Evolutionary conservation across 345 rosid species (phyloP), one percentile per base, ranked within the genome.

Genomic region (Citrus hindsii): DNA sequence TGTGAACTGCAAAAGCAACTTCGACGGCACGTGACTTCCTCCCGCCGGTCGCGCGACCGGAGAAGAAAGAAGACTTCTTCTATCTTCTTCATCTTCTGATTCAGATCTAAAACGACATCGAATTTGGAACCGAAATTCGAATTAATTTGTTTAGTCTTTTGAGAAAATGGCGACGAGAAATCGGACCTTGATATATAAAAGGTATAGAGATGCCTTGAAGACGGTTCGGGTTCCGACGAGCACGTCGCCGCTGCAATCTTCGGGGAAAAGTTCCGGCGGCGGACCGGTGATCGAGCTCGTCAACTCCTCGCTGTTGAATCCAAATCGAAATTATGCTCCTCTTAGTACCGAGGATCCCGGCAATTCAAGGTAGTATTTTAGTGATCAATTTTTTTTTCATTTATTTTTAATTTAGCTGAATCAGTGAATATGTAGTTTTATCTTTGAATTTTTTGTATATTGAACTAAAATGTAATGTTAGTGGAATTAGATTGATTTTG

Each of bases 271-370:
- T 80, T 64, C 87, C 56, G 83, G 82, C 18, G 1, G 38, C 68
- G 88, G 92, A 13, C 98, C 97, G 64, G 98, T 94, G 85, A 92
- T 97, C 74, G 98, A 94, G 88, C 83, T 97, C 89, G 97, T 88
- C 69, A 90, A 92, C 84, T 77, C 97, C 33, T 93, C 99, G 80
- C 85, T 97, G 7, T 84, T 92, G 85, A 83, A 90, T 77, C 87
- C 87, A 21, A 83, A 89, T 73, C 92, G 94, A 16, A 75, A 87
- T 9, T 97, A 97, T 74, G 82, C 94, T 82, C 98, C 95, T 27
- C 94, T 97, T 28, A 90, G 97, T 61, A 93, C 98, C 10, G 95
- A 94, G 27, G 98, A 97, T 89, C 95, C 94, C 35, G 94, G 93
- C 19, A 89, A 86, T 85, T 90, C 94, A 9, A 90, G 98, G 97